phyloP scores from a whole-genome alignment of 306 rosid genomes.

The Glycine soja region DNA sequence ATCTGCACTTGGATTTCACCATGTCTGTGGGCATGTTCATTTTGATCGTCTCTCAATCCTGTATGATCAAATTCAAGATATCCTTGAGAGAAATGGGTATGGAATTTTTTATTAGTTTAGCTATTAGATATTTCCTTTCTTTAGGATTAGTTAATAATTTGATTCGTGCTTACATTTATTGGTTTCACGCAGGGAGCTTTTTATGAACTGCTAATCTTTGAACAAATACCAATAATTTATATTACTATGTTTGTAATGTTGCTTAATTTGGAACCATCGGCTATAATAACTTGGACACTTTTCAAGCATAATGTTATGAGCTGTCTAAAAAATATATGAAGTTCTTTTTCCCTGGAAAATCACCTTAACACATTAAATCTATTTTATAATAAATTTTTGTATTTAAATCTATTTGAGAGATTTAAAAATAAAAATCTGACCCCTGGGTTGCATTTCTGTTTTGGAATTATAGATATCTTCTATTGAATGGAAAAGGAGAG shows the following conservation, averaged over 20 bases:
- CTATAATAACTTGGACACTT: conserved; percentile 22
- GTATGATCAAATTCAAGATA: conserved; percentile 79
- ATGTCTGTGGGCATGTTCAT: conserved; percentile 88
- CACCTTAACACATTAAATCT: background rate
- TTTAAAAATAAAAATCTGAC: no score
- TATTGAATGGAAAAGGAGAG: conserved; percentile 78
- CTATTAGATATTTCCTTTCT: conserved; percentile 1
- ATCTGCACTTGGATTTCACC: conserved; percentile 97
- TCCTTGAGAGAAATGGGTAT: conserved; percentile 83
- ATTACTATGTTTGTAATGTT: conserved; percentile 34
- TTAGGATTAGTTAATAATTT: background rate
- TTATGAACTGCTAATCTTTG: conserved; percentile 28
- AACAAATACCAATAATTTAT: conserved; percentile 37
- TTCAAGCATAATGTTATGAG: conserved; percentile 29
- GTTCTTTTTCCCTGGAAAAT: conserved; percentile 5
- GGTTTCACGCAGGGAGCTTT: conserved; percentile 35
- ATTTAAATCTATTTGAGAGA: no score
- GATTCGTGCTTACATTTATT: background rate
- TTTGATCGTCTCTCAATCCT: conserved; percentile 85
- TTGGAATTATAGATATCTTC: conserved; percentile 64
- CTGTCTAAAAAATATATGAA: background rate
- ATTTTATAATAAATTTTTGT: background rate
- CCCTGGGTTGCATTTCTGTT: conserved; percentile 35
- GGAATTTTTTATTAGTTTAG: conserved; percentile 40
- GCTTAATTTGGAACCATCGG: conserved; percentile 37